phyloP scores from a whole-genome alignment of 345 rosid genomes.

The Rhodamnia rubescens region DNA sequence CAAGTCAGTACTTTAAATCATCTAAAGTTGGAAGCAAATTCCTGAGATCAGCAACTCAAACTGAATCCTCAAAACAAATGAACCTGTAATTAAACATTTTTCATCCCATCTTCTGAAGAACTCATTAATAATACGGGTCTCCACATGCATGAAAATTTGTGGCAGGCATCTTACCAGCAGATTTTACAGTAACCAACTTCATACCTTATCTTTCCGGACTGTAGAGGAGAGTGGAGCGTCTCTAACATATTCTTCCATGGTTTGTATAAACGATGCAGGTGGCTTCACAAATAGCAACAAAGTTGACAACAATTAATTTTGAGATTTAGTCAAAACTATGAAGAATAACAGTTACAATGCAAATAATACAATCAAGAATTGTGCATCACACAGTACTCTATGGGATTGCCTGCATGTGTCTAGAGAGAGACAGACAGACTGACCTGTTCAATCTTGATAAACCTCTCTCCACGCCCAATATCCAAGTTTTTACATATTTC shows the following conservation, averaged over 20 bases:
- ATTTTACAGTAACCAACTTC: neutral
- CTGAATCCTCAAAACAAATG: neutral
- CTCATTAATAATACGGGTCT: neutral
- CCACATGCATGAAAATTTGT: neutral
- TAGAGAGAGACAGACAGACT: conserved; percentile 1
- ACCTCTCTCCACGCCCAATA: conserved; percentile 77
- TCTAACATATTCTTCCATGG: conserved; percentile 94
- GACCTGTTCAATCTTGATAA: conserved; percentile 93
- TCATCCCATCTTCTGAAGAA: neutral
- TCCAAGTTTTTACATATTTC: conserved; percentile 84
- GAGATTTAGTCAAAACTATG: neutral
- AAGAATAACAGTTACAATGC: neutral
- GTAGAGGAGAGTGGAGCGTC: conserved; percentile 67
- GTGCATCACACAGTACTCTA: neutral
- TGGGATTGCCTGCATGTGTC: neutral
- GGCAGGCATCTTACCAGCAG: neutral
- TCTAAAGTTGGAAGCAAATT: neutral
- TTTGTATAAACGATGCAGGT: conserved; percentile 86
- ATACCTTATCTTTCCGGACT: conserved; percentile 70
- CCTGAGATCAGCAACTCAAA: neutral
- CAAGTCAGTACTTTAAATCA: neutral
- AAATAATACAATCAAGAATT: neutral
- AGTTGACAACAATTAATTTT: neutral
- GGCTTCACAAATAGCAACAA: conserved; percentile 38
- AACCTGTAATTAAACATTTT: neutral